Conservation (phyloP, 331 rosid species). For the Acacia pycnantha region DNA sequence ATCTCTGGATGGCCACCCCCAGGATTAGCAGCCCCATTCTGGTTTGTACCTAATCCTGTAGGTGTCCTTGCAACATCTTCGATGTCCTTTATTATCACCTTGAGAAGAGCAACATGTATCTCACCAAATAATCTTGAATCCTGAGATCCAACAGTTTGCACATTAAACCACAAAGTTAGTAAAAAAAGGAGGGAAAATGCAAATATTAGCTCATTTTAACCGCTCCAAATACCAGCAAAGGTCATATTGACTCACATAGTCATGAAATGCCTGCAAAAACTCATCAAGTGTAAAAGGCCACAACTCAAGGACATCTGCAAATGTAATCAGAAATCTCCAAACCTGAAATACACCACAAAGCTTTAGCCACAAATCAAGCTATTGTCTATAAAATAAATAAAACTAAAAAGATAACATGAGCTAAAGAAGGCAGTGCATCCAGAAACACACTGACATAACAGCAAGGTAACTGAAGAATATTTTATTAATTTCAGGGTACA, state of each 20-base stretch:
- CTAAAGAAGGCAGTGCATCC: neutral
- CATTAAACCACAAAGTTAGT: constrained; percentile 19
- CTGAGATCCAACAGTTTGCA: constrained; percentile 48
- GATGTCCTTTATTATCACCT: constrained; percentile 86
- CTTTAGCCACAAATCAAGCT: constrained; percentile 22
- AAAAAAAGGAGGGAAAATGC: constrained; percentile 12
- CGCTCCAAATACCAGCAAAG: constrained; percentile 29
- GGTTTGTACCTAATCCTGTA: constrained; percentile 78
- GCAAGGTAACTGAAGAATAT: neutral
- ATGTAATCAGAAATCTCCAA: constrained; percentile 94
- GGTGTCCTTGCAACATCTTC: constrained; percentile 99
- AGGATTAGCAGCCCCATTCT: constrained; percentile 89
- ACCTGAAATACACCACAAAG: constrained; percentile 58
- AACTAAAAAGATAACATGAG: neutral
- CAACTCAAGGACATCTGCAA: constrained; percentile 86
- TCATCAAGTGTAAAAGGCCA: constrained; percentile 99
- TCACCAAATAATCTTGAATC: constrained; percentile 96
- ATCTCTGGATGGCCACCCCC: constrained; percentile 98
- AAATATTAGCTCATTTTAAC: constrained; percentile 11
- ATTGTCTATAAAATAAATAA: constrained; percentile 2
- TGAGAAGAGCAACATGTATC: constrained; percentile 87
- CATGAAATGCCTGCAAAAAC: constrained; percentile 94
- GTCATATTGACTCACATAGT: constrained; percentile 64
- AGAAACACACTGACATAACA: neutral
- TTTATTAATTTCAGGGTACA: neutral